Base-by-base conservation (phyloP, 805 yeast species). In the Wickerhamomyces tratensis region DNA sequence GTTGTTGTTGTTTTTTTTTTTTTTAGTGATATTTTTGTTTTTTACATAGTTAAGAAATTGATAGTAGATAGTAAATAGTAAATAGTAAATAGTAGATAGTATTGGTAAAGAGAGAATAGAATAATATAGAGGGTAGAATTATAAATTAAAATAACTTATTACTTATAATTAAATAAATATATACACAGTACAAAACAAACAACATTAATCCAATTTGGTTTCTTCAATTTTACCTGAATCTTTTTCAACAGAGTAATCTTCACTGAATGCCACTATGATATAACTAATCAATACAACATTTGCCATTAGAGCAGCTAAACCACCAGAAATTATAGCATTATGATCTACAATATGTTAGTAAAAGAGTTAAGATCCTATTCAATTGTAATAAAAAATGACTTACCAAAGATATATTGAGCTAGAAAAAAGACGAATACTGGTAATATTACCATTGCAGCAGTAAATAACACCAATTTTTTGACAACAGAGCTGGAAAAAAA, bases 241-340 rank as follows among this genome's bases (percentile, higher is more conserved):
- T 7, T 6, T 57, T 13, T 56, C 63, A 6, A 58, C 50, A 12
- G 54, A 55, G 37, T 59, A 59, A 41, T 81, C 82, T 56, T 85
- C 94, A 25, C 71, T 72, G 61, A 84, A 84, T 2, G 94, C 93
- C 46, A 74, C 83, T 14, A 81, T 68, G 33, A 85, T 77, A 54
- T 82, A 85, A 1, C 83, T 85, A 41, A 84, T 74, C 49, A 85
- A 64, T 20, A 85, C 93, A 7, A 79, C 62, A 54, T 85, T 85
- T 27, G 93, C 93, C 43, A 76, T 75, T 14, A 76, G 67, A 3
- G 93, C 93, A 34, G 89, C 86, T n/a, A 79, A 55, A 4, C 93
- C 93, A 36, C 94, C 94, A 40, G 86, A 79, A 11, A 81, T 64
- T 12, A 84, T 60, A 2, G 88, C 74, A 52, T 75, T 83, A 26